Conservation (phyloP, 2,329 filamentous ascomycete species). For the Keithomyces neogunnii region DNA sequence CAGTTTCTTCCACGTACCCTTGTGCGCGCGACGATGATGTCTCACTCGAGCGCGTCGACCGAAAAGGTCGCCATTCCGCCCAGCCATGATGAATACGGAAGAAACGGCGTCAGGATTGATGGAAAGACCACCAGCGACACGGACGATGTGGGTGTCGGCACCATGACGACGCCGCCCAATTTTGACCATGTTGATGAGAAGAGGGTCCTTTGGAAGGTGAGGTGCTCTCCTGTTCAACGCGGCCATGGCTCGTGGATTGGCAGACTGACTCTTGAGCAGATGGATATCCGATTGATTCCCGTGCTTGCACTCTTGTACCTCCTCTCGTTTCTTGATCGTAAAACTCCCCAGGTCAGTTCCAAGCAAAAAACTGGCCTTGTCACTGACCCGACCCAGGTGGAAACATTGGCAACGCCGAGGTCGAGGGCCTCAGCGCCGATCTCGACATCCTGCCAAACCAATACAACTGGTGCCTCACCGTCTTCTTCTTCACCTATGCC, state of each 20-base stretch:
- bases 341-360: slow-evolving; percentile 9
- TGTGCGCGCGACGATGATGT: not conserved
- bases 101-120: not conserved
- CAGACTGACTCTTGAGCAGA: slow-evolving; percentile 20
- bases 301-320: slow-evolving; percentile 61
- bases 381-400: slow-evolving; percentile 30
- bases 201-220: slow-evolving; percentile 47
- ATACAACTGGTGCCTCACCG: slow-evolving; percentile 61
- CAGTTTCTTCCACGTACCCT: not conserved
- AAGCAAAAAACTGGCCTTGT: not conserved
- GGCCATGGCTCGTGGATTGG: not conserved
- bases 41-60: not conserved
- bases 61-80: not conserved
- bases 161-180: not conserved
- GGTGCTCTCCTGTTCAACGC: slow-evolving; percentile 1
- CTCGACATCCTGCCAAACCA: slow-evolving; percentile 51
- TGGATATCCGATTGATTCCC: slow-evolving; percentile 45
- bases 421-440: slow-evolving; percentile 45
- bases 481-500: slow-evolving; percentile 75
- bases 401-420: slow-evolving; percentile 61
- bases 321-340: slow-evolving; percentile 58
- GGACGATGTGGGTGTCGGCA: not conserved
- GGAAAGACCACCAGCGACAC: slow-evolving; percentile 1
- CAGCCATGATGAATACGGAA: not conserved
- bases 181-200: slow-evolving; percentile 32